A percentile compares a stretch with the other conserved stretches of the same genome.
These are phyloP conservation scores for Alternaria longipes DNA, from an alignment of 2,329 filamentous ascomycete genomes.

Conservation along the genomic window DNA sequence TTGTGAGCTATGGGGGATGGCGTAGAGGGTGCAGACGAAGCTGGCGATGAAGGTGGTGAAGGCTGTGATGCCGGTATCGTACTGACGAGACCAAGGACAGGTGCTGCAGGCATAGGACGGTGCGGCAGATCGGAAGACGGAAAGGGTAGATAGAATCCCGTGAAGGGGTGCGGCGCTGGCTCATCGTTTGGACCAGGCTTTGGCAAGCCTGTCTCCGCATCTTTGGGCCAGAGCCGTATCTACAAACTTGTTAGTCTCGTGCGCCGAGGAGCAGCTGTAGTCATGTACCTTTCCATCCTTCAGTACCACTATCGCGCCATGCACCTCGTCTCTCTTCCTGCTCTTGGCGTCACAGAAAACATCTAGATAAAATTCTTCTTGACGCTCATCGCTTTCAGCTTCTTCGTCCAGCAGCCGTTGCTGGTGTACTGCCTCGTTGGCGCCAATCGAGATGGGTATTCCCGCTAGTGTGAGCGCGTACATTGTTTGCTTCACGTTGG, in stretches of 20 bases:
- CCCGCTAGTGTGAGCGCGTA: slow-evolving; percentile 51
- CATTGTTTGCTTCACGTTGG: slow-evolving; percentile 22
- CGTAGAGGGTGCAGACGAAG: slow-evolving; percentile 48
- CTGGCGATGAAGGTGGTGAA: background rate
- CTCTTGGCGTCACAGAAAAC: slow-evolving; percentile 54
- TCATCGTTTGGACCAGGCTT: slow-evolving; percentile 26
- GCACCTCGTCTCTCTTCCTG: slow-evolving; percentile 51
- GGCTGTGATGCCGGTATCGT: slow-evolving; percentile 48
- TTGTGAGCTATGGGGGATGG: slow-evolving; percentile 10
- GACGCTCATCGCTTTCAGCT: slow-evolving; percentile 57
- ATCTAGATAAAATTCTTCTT: slow-evolving; percentile 62
- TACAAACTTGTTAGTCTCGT: slow-evolving; percentile 16
- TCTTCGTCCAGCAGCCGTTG: slow-evolving; percentile 59
- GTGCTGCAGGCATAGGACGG: slow-evolving; percentile 45
- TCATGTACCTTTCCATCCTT: slow-evolving; percentile 55
- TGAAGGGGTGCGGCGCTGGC: slow-evolving; percentile 57
- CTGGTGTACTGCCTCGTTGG: slow-evolving; percentile 60
- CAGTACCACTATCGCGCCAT: slow-evolving; percentile 56
- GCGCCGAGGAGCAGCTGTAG: background rate
- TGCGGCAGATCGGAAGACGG: slow-evolving; percentile 55
- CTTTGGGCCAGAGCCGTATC: slow-evolving; percentile 51
- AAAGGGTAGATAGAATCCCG: slow-evolving; percentile 60
- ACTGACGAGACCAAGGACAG: slow-evolving; percentile 60
- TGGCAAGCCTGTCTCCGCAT: slow-evolving; percentile 42
- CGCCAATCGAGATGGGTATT: slow-evolving; percentile 59